Base-by-base conservation (phyloP, 768 basidiomycete genomes). In the Phlegmacium glaucopus region DNA sequence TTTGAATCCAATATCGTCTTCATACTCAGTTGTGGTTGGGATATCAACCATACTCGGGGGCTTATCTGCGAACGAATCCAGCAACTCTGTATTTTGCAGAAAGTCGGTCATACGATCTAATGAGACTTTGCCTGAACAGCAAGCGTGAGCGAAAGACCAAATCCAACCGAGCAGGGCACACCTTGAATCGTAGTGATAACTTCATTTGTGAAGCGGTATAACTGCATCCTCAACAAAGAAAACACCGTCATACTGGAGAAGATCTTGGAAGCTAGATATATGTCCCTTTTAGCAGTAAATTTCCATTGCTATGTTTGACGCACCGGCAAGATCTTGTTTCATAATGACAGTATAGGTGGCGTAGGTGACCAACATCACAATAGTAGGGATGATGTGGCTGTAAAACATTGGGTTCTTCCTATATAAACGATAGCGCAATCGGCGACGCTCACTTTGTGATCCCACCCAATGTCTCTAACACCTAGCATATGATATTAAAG, bases 201-300 rank as follows among this genome's bases (percentile, higher is more conserved):
- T 12, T 55, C 50, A 29, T 55, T 59, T 11, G 69, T 62, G 1
- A 61, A 56, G 55, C 64, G 71, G 62, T 65, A 64, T 30, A 82
- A 60, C 45, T 79, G 76, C 6, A 69, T 68, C 22, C 78, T 73
- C 32, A 87, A 61, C 48, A 82, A 69, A 44, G 82, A 77, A 56
- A 89, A 88, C 26, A 87, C 83, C 42, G 75, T 60, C 69, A 82
- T 76, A 40, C 75, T 76, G 9, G 75, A 74, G 59, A 78, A 78
- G 9, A 79, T 76, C 27, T 74, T 76, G 55, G 81, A 71, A 2
- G 71, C 82, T 81, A 45, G 4, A 42, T 37, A 65, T 4, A 9
- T 15, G 29, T n/a, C n/a, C n/a, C n/a, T n/a, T n/a, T 18, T 13
- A 3, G 37, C 13, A 1, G 3, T 13, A 40, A 32, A n/a, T 25